Evolutionary conservation across 495 filamentous ascomycete genomes (phyloP), one percentile per base, ranked within the genome.

Genomic region (Penicillium herquei): DNA sequence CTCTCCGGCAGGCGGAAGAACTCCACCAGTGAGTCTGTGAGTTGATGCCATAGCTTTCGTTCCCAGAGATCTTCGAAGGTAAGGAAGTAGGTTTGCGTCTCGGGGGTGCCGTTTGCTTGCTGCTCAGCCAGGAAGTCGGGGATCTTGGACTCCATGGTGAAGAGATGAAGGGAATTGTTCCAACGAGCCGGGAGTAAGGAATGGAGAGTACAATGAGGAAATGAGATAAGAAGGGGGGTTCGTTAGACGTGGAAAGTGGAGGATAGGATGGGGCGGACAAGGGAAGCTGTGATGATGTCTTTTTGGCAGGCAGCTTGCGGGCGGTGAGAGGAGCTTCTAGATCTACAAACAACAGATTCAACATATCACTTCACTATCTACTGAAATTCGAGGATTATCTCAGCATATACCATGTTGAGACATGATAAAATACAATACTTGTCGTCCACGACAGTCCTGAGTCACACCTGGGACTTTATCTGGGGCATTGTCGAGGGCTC

Each of bases 31-130:
- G 84, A 73, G 63, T 94, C 88, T 34, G 94, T 99, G 47, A 99
- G 91, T 73, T 99, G 92, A 75, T 99, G 95, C 94, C 94, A 99
- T 75, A 99, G 83, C 77, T 96, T 95, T 57, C 94, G 88, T 78
- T 99, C 94, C 95, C 94, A 98, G 72, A 83, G 89, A 70, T 96
- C 91, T 82, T 99, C 94, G 58, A 98, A 96, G 56, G 86, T 86
- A 60, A 98, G 83, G 75, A 96, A 91, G 63, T 87, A 82, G 64
- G 85, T 81, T 72, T 97, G 93, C 49, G 94, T 82, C 66, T 96
- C 88, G 53, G 89, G 87, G 52, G 92, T 90, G 66, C 92, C 88
- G 69, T 81, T 74, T 64, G 87, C 84, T 70, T 93, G 89, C 79
- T 94, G 90, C 54, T 93, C 87, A 53, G 81, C 82, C 54, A 99